phyloP scores from a whole-genome alignment of 352 stramenopile species.

The Phytophthora kernoviae region DNA sequence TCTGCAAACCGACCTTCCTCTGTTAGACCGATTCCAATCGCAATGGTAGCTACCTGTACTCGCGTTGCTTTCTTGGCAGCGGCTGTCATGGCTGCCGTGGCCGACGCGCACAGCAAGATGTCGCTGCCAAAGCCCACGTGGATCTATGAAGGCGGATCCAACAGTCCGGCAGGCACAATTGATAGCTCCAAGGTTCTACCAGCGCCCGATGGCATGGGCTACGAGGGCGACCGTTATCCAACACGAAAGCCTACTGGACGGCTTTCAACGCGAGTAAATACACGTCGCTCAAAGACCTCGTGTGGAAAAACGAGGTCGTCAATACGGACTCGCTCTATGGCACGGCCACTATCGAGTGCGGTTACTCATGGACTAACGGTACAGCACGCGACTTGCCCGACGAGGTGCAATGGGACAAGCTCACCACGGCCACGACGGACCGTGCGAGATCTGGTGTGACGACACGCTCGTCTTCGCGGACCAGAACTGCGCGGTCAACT shows the following conservation, averaged over 20 bases:
- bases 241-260: slow-evolving; percentile 38
- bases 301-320: slow-evolving; percentile 32
- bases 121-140: slow-evolving; percentile 37
- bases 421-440: slow-evolving; percentile 47
- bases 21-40: slow-evolving; percentile 6
- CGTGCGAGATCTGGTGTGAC: slow-evolving; percentile 60
- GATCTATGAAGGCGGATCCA: slow-evolving; percentile 32
- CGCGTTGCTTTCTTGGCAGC: slow-evolving; percentile 6
- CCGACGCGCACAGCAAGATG: slow-evolving; percentile 38
- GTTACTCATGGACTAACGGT: slow-evolving; percentile 39
- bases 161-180: slow-evolving; percentile 27
- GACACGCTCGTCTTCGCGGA: slow-evolving; percentile 45
- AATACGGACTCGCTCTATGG: slow-evolving; percentile 39
- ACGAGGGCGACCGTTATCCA: slow-evolving; percentile 34
- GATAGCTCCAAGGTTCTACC: slow-evolving; percentile 36
- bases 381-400: slow-evolving; percentile 39
- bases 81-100: slow-evolving; percentile 18
- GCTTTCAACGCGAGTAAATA: slow-evolving; percentile 48
- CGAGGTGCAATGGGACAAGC: slow-evolving; percentile 42
- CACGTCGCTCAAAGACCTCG: slow-evolving; percentile 53
- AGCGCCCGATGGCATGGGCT: slow-evolving; percentile 28
- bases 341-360: slow-evolving; percentile 43
- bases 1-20: slow-evolving; percentile 14
- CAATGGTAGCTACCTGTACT: slow-evolving; percentile 15
- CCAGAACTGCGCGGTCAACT: slow-evolving; percentile 46